Conservation (phyloP, 129 eudicot species). For the Tanacetum coccineum region DNA sequence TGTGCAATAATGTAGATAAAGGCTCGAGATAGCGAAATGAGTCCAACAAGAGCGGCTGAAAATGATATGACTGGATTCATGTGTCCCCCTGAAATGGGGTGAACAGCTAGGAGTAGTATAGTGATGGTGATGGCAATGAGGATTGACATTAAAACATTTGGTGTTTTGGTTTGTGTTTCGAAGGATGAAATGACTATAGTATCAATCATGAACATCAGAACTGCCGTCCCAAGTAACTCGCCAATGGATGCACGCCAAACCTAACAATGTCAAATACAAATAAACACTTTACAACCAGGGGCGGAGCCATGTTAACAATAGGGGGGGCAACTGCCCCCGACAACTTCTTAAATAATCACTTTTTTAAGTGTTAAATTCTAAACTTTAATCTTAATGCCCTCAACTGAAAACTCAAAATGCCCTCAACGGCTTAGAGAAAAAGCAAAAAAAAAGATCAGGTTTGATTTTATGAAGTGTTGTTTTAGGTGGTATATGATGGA, state of each 20-base stretch:
- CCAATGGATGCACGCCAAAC: conserved; percentile 76
- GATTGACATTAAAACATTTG: conserved; percentile 47
- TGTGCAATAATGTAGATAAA: conserved; percentile 67
- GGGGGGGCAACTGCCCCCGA: too few species aligned
- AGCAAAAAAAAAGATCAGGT: too few species aligned
- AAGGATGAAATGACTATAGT: conserved; percentile 65
- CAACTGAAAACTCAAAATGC: too few species aligned
- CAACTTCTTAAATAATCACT: too few species aligned
- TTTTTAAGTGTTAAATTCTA: too few species aligned
- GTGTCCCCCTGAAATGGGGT: conserved; percentile 80
- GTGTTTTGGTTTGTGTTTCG: conserved; percentile 38
- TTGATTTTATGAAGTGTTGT: too few species aligned
- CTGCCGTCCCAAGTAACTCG: conserved; percentile 63
- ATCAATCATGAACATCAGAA: conserved; percentile 67
- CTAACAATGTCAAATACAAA: too few species aligned
- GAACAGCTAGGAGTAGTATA: conserved; percentile 58
- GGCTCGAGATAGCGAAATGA: conserved; percentile 63
- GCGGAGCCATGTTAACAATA: too few species aligned
- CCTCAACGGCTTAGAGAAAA: too few species aligned
- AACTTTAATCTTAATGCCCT: too few species aligned
- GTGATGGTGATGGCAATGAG: conserved; percentile 45
- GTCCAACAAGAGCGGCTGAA: conserved; percentile 71
- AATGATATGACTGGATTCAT: conserved; percentile 69
- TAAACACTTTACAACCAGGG: too few species aligned
- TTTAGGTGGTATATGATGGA: too few species aligned